A percentile compares a stretch with the other conserved stretches of the same genome.
phyloP scores from a whole-genome alignment of 208 protist genomes.

The Trichomonas tenax region DNA sequence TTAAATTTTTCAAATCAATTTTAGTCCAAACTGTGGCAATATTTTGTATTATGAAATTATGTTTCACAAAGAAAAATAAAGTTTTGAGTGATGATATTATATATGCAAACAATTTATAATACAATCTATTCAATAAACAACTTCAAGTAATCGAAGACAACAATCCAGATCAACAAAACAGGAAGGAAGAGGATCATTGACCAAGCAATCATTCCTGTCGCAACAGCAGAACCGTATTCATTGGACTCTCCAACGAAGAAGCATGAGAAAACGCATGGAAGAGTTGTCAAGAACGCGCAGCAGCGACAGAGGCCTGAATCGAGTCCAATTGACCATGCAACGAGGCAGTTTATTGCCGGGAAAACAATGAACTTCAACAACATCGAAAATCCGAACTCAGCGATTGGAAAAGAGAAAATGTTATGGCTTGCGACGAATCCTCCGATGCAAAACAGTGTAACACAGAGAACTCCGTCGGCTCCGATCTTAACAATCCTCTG shows the following conservation, averaged over 20 bases:
- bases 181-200: neutral
- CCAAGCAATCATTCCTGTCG: neutral
- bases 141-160: neutral
- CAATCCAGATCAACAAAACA: neutral
- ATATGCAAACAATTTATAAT: too few species aligned
- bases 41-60: too few species aligned
- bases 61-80: too few species aligned
- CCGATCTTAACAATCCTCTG: neutral
- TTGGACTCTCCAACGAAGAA: neutral
- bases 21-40: too few species aligned
- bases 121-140: neutral
- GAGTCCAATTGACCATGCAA: neutral
- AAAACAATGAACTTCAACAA: neutral
- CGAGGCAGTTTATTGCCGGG: neutral
- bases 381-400: neutral
- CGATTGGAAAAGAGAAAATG: neutral
- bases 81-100: too few species aligned
- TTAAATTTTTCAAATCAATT: too few species aligned
- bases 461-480: neutral
- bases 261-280: neutral
- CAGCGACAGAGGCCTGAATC: too few species aligned
- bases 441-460: neutral
- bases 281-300: neutral
- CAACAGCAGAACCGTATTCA: neutral
- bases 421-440: neutral